These are phyloP conservation scores for Coemansia sp. DNA, from an alignment of 192 early-diverging fungal species.

Conservation along the genomic window DNA sequence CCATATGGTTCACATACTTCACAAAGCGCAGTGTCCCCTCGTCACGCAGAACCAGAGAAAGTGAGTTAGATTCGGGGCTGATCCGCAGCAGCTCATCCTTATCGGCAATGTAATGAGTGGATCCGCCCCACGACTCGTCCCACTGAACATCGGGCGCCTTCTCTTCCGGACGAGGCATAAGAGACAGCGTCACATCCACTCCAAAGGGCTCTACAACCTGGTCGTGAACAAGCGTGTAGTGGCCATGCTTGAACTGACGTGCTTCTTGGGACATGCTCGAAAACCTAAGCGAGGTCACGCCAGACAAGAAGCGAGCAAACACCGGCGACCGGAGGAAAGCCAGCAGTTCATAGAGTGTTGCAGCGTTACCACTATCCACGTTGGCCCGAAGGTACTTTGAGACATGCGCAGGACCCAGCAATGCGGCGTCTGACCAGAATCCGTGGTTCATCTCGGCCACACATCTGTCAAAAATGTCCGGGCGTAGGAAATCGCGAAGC, in stretches of 20 bases:
- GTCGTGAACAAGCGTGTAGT: slow-evolving; percentile 66
- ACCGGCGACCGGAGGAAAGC: slow-evolving; percentile 21
- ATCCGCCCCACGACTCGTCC: slow-evolving; percentile 59
- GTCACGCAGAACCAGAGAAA: slow-evolving; percentile 59
- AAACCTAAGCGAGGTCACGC: slow-evolving; percentile 28
- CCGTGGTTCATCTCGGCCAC: slow-evolving; percentile 10
- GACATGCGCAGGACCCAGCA: slow-evolving; percentile 54
- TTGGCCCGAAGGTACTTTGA: slow-evolving; percentile 41
- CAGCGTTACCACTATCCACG: background rate
- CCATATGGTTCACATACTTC: slow-evolving; percentile 57
- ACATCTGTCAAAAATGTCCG: slow-evolving; percentile 10
- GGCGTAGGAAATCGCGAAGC: slow-evolving; percentile 30
- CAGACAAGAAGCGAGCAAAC: slow-evolving; percentile 29
- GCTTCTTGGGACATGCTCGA: slow-evolving; percentile 21
- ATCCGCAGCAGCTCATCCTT: slow-evolving; percentile 54
- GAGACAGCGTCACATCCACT: slow-evolving; percentile 54
- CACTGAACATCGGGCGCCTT: slow-evolving; percentile 30
- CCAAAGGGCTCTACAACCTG: slow-evolving; percentile 58
- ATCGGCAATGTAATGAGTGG: slow-evolving; percentile 62
- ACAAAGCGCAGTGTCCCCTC: slow-evolving; percentile 61
- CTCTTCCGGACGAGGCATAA: slow-evolving; percentile 9
- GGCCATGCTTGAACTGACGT: slow-evolving; percentile 57
- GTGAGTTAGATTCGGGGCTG: slow-evolving; percentile 56
- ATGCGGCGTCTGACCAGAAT: slow-evolving; percentile 30
- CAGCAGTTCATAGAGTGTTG: background rate